Conservation (phyloP, 805 yeast genomes). For the Candida argentea region DNA sequence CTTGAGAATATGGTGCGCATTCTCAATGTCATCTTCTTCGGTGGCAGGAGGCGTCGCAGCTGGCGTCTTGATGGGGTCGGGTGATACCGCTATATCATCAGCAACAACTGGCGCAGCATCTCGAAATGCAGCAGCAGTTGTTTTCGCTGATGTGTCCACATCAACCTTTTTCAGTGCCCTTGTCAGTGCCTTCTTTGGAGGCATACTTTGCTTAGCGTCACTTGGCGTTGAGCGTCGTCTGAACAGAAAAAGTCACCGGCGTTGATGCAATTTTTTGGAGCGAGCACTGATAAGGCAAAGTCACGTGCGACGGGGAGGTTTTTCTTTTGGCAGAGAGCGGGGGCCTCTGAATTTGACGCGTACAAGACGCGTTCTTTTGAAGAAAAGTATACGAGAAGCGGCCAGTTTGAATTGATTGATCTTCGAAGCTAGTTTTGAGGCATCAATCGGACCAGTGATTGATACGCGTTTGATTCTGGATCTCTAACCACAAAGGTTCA, state of each 20-base stretch:
- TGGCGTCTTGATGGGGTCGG: not conserved
- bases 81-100: not conserved
- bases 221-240: not conserved
- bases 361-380: too few species aligned
- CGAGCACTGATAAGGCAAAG: too few species aligned
- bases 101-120: not conserved
- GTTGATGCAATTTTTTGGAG: too few species aligned
- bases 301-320: too few species aligned
- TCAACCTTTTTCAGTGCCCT: slow-evolving; percentile 2
- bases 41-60: not conserved
- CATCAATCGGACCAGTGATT: too few species aligned
- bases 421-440: slow-evolving; percentile 1
- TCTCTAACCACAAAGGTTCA: too few species aligned
- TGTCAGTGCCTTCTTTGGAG: slow-evolving; percentile 6
- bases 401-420: too few species aligned
- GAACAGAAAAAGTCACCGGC: too few species aligned
- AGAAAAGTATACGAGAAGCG: too few species aligned
- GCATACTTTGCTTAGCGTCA: slow-evolving; percentile 4
- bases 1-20: slow-evolving; percentile 4
- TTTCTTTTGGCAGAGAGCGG: too few species aligned
- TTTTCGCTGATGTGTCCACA: not conserved
- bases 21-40: slow-evolving; percentile 6
- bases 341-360: too few species aligned
- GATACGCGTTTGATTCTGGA: slow-evolving; percentile 1
- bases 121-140: slow-evolving; percentile 2